Evolutionary conservation across 768 basidiomycete species (phyloP).

Genomic region (Pisolithus microcarpus): DNA sequence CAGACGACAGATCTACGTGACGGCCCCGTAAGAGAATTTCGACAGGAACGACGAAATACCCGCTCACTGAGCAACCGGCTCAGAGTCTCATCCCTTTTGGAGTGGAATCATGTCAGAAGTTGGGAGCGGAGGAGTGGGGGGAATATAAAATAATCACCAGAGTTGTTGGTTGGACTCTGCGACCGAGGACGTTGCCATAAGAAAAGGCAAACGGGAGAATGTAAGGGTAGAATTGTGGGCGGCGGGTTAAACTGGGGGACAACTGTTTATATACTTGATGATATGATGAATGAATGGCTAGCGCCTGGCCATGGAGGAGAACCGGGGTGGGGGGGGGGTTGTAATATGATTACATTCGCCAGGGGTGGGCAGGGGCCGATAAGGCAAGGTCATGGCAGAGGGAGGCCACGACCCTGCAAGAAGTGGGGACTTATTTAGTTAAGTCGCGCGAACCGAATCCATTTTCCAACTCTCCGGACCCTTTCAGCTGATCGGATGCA

Average conservation of each 20-base stretch:
- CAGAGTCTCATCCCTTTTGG: constrained; percentile 58
- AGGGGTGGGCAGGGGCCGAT: constrained; percentile 39
- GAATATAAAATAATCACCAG: constrained; percentile 41
- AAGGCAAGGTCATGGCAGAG: constrained; percentile 18
- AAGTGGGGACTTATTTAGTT: constrained; percentile 19
- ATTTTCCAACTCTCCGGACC: constrained; percentile 15
- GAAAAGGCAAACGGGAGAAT: constrained; percentile 30
- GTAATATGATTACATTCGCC: constrained; percentile 25
- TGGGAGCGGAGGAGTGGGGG: constrained; percentile 2
- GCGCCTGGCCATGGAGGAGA: constrained; percentile 32
- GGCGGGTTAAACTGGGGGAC: constrained; percentile 21
- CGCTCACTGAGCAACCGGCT: constrained; percentile 51
- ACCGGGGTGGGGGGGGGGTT: constrained; percentile 40
- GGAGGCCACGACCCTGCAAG: constrained; percentile 14
- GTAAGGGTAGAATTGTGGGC: constrained; percentile 24
- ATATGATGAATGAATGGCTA: constrained; percentile 16
- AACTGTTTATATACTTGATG: constrained; percentile 33
- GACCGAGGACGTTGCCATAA: constrained; percentile 49
- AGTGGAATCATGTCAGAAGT: constrained; percentile 14
- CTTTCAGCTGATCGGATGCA: constrained; percentile 15
- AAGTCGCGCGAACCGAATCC: constrained; percentile 23
- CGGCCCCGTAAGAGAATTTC: constrained; percentile 7
- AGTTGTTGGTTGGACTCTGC: constrained; percentile 56
- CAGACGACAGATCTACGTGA: constrained; percentile 50
- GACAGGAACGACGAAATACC: constrained; percentile 2